Conservation (phyloP, 768 basidiomycete species). For the Tulasnella sp. region DNA sequence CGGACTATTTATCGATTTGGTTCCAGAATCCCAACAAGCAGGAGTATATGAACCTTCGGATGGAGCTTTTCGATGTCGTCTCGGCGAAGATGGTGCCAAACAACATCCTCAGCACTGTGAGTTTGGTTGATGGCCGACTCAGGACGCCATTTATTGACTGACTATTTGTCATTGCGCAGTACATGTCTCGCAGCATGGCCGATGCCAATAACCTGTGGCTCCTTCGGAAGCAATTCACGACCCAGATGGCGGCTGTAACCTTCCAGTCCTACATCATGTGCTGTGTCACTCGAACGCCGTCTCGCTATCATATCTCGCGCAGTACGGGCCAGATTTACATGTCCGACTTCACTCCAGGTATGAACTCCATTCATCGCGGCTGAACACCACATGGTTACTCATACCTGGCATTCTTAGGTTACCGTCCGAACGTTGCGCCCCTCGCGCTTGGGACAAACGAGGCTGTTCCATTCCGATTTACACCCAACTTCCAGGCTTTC, state of each 20-base stretch:
- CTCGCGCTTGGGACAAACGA: constrained; percentile 73
- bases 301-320: constrained; percentile 84
- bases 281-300: constrained; percentile 75
- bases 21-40: constrained; percentile 23
- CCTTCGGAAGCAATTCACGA: constrained; percentile 94
- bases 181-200: constrained; percentile 83
- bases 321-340: constrained; percentile 85
- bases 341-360: constrained; percentile 87
- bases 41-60: constrained; percentile 67
- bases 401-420: constrained; percentile 31
- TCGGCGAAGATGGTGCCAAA: constrained; percentile 84
- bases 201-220: constrained; percentile 85
- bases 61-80: constrained; percentile 87
- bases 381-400: background rate
- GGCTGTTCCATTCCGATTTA: constrained; percentile 92
- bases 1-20: background rate
- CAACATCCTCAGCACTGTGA: constrained; percentile 74
- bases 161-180: constrained; percentile 48
- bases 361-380: constrained; percentile 29
- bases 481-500: constrained; percentile 93
- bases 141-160: background rate
- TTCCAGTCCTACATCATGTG: constrained; percentile 91
- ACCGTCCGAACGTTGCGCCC: constrained; percentile 40
- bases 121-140: constrained; percentile 31
- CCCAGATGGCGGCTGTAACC: constrained; percentile 79